These are phyloP conservation scores for Neocatenulostroma microsporum DNA, from an alignment of 2,329 filamentous ascomycete species.

Conservation along the genomic window DNA sequence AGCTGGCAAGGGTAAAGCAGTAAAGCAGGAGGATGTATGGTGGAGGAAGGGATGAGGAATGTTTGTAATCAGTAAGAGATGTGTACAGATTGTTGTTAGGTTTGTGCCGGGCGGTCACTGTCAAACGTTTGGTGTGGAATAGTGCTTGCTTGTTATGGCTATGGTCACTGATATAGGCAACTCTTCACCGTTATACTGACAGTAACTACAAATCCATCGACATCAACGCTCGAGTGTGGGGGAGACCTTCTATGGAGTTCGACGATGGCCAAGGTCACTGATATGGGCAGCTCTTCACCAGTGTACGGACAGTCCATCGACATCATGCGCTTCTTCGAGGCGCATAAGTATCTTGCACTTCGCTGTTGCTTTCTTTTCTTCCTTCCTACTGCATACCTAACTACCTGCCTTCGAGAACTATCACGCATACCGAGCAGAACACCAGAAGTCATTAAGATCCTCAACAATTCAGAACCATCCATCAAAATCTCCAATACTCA, in stretches of 20 bases:
- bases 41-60: too few species aligned
- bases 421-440: too few species aligned
- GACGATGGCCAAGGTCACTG: neutral
- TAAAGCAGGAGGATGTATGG: neutral
- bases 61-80: too few species aligned
- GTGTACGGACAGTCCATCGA: neutral
- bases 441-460: too few species aligned
- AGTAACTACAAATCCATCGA: too few species aligned
- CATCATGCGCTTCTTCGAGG: neutral
- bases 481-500: neutral
- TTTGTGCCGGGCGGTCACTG: too few species aligned
- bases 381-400: neutral
- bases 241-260: too few species aligned
- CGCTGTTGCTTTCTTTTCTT: neutral
- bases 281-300: neutral
- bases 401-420: too few species aligned
- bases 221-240: too few species aligned
- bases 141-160: neutral
- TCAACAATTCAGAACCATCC: neutral
- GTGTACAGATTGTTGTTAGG: constrained; percentile 1
- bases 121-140: too few species aligned
- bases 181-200: too few species aligned
- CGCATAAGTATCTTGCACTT: neutral
- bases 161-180: neutral
- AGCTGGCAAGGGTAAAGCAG: neutral